Evolutionary conservation across 1,284 basidiomycete species (phyloP).

Genomic region (Xerocomus minutiporus): DNA sequence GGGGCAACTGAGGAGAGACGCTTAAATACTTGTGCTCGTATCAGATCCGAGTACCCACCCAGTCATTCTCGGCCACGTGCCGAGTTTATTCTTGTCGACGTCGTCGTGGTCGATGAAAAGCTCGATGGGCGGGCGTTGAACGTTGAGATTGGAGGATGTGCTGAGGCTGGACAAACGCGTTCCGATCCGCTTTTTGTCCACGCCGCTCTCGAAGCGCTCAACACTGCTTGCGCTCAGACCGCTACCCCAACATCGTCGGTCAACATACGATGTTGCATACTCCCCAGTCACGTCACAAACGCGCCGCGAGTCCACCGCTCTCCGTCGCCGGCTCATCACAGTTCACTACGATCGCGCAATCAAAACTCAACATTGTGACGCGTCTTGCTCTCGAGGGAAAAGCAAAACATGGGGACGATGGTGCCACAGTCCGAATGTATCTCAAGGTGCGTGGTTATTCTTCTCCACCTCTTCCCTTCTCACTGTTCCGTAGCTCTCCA

Average conservation of each 20-base stretch:
- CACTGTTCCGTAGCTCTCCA: slow-evolving; percentile 46
- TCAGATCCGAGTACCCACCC: slow-evolving; percentile 22
- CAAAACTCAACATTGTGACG: slow-evolving; percentile 63
- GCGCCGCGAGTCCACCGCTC: slow-evolving; percentile 40
- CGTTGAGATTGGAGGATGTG: too few relatives aligned
- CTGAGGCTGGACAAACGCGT: slow-evolving; percentile 12
- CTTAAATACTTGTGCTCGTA: neutral
- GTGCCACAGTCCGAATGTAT: slow-evolving; percentile 66
- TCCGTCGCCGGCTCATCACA: slow-evolving; percentile 38
- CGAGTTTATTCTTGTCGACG: neutral
- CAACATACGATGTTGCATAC: slow-evolving; percentile 11
- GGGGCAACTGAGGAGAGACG: slow-evolving; percentile 1
- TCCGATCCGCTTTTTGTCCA: slow-evolving; percentile 14
- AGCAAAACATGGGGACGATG: slow-evolving; percentile 59
- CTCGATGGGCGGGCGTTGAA: too few relatives aligned
- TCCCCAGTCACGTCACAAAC: slow-evolving; percentile 32
- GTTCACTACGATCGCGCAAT: slow-evolving; percentile 34
- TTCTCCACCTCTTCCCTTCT: slow-evolving; percentile 4
- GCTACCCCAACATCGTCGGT: neutral
- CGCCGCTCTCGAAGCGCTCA: slow-evolving; percentile 8
- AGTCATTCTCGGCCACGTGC: slow-evolving; percentile 24
- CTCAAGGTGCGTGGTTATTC: slow-evolving; percentile 51
- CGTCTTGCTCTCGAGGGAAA: slow-evolving; percentile 71
- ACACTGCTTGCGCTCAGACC: neutral
- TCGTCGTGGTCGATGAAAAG: neutral